These are phyloP conservation scores for Hypoxylon fragiforme DNA, from an alignment of 495 filamentous ascomycete species.

Conservation along the genomic window DNA sequence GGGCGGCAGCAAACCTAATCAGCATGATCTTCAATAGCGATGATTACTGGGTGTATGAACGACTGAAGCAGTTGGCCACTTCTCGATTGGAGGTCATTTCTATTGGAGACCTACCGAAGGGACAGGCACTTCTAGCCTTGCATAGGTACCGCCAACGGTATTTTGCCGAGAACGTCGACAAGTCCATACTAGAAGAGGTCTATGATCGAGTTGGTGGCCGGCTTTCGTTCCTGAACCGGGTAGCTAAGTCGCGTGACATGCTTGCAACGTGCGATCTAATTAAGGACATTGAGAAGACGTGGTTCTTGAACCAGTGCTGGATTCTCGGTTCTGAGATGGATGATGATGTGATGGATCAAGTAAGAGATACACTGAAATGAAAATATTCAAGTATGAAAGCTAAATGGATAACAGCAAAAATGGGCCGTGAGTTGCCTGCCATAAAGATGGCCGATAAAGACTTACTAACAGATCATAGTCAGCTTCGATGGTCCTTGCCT, in stretches of 20 bases:
- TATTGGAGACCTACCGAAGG: slow-evolving; percentile 77
- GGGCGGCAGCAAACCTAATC: slow-evolving; percentile 86
- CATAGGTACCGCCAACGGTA: slow-evolving; percentile 74
- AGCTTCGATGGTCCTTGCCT: slow-evolving; percentile 91
- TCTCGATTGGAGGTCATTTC: slow-evolving; percentile 83
- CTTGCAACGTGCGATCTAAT: slow-evolving; percentile 76
- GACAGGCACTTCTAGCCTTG: slow-evolving; percentile 73
- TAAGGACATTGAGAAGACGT: slow-evolving; percentile 79
- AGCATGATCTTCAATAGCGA: slow-evolving; percentile 93
- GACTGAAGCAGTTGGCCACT: slow-evolving; percentile 84
- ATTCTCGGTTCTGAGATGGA: slow-evolving; percentile 93
- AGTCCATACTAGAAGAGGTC: slow-evolving; percentile 67
- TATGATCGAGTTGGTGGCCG: slow-evolving; percentile 87
- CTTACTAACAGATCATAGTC: slow-evolving; percentile 52
- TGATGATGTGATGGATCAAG: slow-evolving; percentile 93
- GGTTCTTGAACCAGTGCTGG: slow-evolving; percentile 95
- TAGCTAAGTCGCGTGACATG: slow-evolving; percentile 81
- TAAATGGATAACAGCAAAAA: slow-evolving; percentile 79
- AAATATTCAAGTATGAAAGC: too few species aligned
- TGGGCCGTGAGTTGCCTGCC: slow-evolving; percentile 66
- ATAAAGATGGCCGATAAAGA: not conserved
- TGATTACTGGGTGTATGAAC: slow-evolving; percentile 97
- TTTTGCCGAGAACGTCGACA: slow-evolving; percentile 58
- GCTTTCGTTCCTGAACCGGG: slow-evolving; percentile 79
- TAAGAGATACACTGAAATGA: too few species aligned